Base-by-base conservation (phyloP, 2,329 filamentous ascomycete species). In the Arthrobotrys entomopaga region DNA sequence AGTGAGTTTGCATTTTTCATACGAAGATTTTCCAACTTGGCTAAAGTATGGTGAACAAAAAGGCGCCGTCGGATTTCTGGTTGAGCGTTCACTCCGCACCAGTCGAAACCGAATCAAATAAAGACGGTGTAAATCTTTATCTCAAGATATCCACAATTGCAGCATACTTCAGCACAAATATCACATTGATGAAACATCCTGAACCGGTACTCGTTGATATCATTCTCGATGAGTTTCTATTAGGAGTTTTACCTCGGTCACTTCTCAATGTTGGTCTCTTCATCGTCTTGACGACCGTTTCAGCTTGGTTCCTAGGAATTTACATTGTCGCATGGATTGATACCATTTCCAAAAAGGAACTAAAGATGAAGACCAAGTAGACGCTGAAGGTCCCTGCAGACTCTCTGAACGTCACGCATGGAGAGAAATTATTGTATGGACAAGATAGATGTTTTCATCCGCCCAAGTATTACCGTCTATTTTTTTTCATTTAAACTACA, bases 1-100 rank as follows among this genome's bases (percentile, higher is more conserved):
- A 74, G 94, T 97, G 86, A 82, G 91, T 85, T 26, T 13, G 10
- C 10, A 34, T 34, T 8, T n/a, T 34, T 8, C 29, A 34, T 6
- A 8, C 29, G 10, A 34, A 34, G 29, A 34, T 34, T 34, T 10
- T 34, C 29, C 7, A 3, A 3, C 29, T 34, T 10, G 29, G 6
- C 53, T 60, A 26, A 48, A 49, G n/a, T 60, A 19, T 19, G 46
- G 46, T 13, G 16, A 10, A 19, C n/a, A 34, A 15, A 42, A 76
- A 97, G 93, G 90, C 97, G 89, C 94, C 94, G 50, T 96, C 93
- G 0, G 83, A 86, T 22, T 96, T 97, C 82, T 85, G 83, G 75
- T 83, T 97, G 20, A 84, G 88, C 71, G 87, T 89, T 0, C 88
- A 72, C 53, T 59, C 67, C n/a, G 26, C 49, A 29, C 24, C 22